phyloP scores from a whole-genome alignment of 805 yeast genomes.

The Saturnispora diversa region DNA sequence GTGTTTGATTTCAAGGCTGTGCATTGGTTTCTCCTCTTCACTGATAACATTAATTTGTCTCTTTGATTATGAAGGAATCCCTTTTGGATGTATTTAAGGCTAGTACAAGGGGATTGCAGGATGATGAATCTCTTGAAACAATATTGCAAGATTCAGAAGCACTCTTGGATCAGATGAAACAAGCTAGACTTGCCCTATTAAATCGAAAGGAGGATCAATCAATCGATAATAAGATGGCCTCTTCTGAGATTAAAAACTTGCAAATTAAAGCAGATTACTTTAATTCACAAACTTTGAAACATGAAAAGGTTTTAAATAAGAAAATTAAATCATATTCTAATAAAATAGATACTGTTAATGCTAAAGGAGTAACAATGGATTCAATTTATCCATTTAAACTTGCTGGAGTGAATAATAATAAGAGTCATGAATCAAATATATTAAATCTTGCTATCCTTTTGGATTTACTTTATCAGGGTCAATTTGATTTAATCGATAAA shows the following conservation, averaged over 20 bases:
- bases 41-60: constrained; percentile 1
- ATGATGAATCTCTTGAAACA: background rate
- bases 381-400: background rate
- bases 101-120: background rate
- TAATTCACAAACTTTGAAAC: constrained; percentile 9
- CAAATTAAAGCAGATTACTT: background rate
- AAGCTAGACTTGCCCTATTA: no score
- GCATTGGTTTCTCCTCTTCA: background rate
- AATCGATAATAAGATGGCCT: background rate
- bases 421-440: background rate
- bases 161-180: background rate
- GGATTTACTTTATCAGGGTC: constrained; percentile 28
- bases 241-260: background rate
- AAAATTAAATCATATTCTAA: constrained; percentile 19
- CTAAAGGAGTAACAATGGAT: constrained; percentile 7
- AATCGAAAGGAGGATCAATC: no score
- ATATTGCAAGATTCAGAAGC: background rate
- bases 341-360: background rate
- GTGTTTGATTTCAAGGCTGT: constrained; percentile 1
- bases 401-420: background rate
- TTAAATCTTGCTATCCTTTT: constrained; percentile 20
- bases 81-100: background rate
- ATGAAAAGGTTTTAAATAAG: constrained; percentile 12
- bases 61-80: background rate
- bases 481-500: constrained; percentile 19